phyloP scores from a whole-genome alignment of 148 eudicot species.

The Camellia japonica region DNA sequence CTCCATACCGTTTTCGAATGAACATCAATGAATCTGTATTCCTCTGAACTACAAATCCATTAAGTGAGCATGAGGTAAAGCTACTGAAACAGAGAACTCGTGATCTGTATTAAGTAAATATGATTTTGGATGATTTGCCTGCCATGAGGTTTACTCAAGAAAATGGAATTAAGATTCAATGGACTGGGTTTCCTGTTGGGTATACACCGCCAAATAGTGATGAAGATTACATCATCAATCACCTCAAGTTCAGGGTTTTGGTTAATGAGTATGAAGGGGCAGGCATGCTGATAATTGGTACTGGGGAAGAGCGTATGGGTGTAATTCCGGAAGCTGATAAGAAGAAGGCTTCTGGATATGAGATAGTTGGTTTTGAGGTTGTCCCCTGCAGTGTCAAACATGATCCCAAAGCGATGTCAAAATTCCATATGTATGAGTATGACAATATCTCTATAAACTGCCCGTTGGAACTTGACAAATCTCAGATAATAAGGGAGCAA shows the following conservation, averaged over 20 bases:
- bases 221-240: slow-evolving; percentile 62
- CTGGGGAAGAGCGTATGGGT: no score
- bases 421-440: slow-evolving; percentile 37
- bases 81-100: slow-evolving; percentile 66
- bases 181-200: slow-evolving; percentile 74
- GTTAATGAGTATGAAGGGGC: slow-evolving; percentile 71
- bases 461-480: slow-evolving; percentile 43
- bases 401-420: slow-evolving; percentile 46
- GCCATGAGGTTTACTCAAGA: slow-evolving; percentile 57
- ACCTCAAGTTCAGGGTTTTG: slow-evolving; percentile 56
- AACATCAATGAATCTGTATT: slow-evolving; percentile 55
- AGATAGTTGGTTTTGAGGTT: slow-evolving; percentile 69
- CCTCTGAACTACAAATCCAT: slow-evolving; percentile 47
- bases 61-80: slow-evolving; percentile 56
- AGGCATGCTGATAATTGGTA: no score
- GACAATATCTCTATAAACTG: slow-evolving; percentile 48
- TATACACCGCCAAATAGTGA: slow-evolving; percentile 39
- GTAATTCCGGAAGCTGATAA: no score
- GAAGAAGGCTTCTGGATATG: slow-evolving; percentile 33
- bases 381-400: slow-evolving; percentile 59
- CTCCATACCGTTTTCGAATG: slow-evolving; percentile 70
- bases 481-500: slow-evolving; percentile 51
- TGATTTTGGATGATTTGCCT: slow-evolving; percentile 71
- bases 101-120: slow-evolving; percentile 67
- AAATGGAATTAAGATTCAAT: slow-evolving; percentile 50